These are phyloP conservation scores for Exophiala mesophila DNA, from an alignment of 2,329 filamentous ascomycete species.

Conservation along the genomic window DNA sequence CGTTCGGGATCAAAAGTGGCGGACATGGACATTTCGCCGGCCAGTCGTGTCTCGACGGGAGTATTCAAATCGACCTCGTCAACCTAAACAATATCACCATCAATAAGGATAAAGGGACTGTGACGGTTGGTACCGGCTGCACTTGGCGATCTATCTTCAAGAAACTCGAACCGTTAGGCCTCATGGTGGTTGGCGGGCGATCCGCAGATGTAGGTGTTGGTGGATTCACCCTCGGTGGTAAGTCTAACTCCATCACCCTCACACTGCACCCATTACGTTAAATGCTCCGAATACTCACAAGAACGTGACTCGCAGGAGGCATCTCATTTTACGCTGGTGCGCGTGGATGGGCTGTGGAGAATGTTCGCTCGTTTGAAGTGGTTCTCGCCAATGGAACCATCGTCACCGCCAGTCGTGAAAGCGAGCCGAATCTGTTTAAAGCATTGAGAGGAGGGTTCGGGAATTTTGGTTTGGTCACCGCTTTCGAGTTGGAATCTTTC, in stretches of 20 bases:
- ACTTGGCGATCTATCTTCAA: neutral
- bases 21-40: neutral
- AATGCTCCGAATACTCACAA: too few species aligned
- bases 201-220: neutral
- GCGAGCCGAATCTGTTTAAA: constrained; percentile 48
- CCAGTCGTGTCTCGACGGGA: neutral
- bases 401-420: constrained; percentile 40
- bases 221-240: neutral
- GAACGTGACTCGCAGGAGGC: constrained; percentile 10
- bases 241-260: too few species aligned
- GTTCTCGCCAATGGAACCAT: constrained; percentile 51
- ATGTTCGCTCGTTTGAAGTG: constrained; percentile 37
- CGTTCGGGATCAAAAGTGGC: neutral
- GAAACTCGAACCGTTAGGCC: neutral
- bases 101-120: neutral
- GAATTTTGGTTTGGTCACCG: constrained; percentile 47
- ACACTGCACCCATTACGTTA: too few species aligned
- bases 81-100: neutral
- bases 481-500: constrained; percentile 9
- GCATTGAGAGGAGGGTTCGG: constrained; percentile 52
- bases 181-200: neutral
- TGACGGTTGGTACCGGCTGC: neutral
- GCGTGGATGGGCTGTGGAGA: constrained; percentile 34
- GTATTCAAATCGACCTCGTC: neutral
- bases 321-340: constrained; percentile 6